A percentile compares a stretch with the other conserved stretches of the same genome.
These are phyloP conservation scores for Cladosporium colombiae DNA, from an alignment of 2,329 filamentous ascomycete species.

Conservation along the genomic window DNA sequence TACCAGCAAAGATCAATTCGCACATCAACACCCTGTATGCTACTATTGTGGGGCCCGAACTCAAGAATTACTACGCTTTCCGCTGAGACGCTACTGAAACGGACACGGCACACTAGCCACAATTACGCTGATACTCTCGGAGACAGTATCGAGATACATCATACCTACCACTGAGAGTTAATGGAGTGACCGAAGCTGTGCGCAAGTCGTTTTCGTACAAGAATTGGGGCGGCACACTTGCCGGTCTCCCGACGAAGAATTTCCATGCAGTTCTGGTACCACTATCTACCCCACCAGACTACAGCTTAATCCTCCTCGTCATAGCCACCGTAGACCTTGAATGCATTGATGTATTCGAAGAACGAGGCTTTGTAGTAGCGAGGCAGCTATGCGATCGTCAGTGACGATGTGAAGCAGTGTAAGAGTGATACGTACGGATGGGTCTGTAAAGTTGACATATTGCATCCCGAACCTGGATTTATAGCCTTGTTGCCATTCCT, in stretches of 20 bases:
- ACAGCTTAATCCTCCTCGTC: background rate
- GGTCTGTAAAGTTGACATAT: conserved; percentile 42
- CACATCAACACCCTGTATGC: background rate
- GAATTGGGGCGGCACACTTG: background rate
- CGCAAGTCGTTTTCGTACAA: background rate
- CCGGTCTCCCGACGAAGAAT: background rate
- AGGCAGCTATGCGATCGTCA: conserved; percentile 27
- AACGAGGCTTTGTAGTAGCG: conserved; percentile 42
- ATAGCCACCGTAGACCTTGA: conserved; percentile 30
- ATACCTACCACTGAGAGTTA: background rate
- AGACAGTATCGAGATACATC: background rate
- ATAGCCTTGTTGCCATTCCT: conserved; percentile 36
- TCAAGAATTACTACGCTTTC: background rate
- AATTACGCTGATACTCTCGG: background rate
- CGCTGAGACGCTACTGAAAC: background rate
- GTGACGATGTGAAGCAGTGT: background rate
- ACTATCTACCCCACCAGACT: background rate
- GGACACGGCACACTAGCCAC: background rate
- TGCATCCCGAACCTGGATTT: conserved; percentile 41
- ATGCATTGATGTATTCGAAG: conserved; percentile 41
- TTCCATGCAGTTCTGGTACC: background rate
- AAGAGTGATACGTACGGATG: conserved; percentile 23
- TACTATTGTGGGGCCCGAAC: background rate
- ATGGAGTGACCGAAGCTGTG: background rate
- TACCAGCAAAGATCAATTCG: background rate